Base-by-base conservation (phyloP, 1,284 basidiomycete species). In the Leccinum brunneo-olivaceum region DNA sequence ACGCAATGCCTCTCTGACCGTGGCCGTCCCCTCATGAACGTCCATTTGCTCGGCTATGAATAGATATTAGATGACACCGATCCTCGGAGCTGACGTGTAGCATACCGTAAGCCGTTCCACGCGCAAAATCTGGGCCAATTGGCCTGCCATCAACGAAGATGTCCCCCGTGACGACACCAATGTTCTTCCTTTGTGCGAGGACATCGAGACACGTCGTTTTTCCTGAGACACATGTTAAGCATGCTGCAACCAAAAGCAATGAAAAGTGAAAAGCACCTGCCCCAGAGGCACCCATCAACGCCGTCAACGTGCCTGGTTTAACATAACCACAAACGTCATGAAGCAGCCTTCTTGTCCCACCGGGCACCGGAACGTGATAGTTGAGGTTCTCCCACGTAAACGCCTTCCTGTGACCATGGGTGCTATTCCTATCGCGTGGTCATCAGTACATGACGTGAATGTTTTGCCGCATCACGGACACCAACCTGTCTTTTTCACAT, bases 261-360 rank as follows among this genome's bases (percentile, higher is more conserved):
- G 11, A 2, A 27, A 28, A 8, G 14, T 2, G 16, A 30, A 56
- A n/a, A 62, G 7, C 41, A 61, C 70, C 70, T 51, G 83, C 82
- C 53, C 91, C 91, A 49, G 83, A 87, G 3, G 86, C 84, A 48
- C 90, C 82, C 82, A 85, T 84, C 19, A 86, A 70, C 23, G 77
- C 84, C 1, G 81, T 86, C 53, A 95, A 67, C 15, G 83, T 89
- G 10, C 87, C 88, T n/a, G 90, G 90, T 53, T 83, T 84, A 47
- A 93, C 89, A 65, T 84, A 95, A 0, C 92, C 92, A 55, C 76
- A 80, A n/a, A 95, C 84, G 55, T 91, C 80, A 58, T 93, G 81
- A 39, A 95, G 72, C 29, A 95, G 72, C 40, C 83, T 74, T 15
- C 74, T 75, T 4, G 71, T 70, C 34, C 90, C 83, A 19, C 77